Evolutionary conservation across 768 basidiomycete genomes (phyloP).

Genomic region (Xerocomellus intermedius): DNA sequence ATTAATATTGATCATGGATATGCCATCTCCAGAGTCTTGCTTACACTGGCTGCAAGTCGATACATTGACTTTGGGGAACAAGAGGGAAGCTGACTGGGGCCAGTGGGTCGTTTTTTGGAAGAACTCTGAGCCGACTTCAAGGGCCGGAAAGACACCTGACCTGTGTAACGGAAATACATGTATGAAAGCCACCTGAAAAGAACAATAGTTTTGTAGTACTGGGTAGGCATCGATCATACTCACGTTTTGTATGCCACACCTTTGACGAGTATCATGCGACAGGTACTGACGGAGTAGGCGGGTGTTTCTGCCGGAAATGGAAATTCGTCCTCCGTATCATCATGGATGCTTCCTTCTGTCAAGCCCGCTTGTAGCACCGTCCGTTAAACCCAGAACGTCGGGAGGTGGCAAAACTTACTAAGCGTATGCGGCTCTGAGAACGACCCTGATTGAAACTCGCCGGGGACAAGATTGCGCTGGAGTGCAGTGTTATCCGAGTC

Average conservation of each 20-base stretch:
- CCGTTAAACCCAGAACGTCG: background rate
- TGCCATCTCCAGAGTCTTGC: background rate
- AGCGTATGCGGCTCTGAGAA: background rate
- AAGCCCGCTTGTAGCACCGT: background rate
- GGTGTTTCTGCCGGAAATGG: slow-evolving; percentile 11
- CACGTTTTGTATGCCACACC: slow-evolving; percentile 30
- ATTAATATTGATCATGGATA: background rate
- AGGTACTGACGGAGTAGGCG: slow-evolving; percentile 21
- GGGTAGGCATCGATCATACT: background rate
- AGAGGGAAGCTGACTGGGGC: background rate
- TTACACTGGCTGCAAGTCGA: slow-evolving; percentile 31
- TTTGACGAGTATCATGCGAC: slow-evolving; percentile 29
- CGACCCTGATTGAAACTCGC: background rate
- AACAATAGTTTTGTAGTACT: background rate
- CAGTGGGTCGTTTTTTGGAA: background rate
- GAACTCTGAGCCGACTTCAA: slow-evolving; percentile 20
- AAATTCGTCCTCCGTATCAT: background rate
- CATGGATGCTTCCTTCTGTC: background rate
- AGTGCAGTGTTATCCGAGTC: background rate
- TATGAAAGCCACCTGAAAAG: slow-evolving; percentile 26
- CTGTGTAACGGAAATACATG: slow-evolving; percentile 32
- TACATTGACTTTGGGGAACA: slow-evolving; percentile 42
- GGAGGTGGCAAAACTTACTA: slow-evolving; percentile 5
- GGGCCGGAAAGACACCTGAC: slow-evolving; percentile 26
- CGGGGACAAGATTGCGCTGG: background rate